Evolutionary conservation across 139 green algal genomes (phyloP).

Genomic region (Astrephomene gubernaculifera): DNA sequence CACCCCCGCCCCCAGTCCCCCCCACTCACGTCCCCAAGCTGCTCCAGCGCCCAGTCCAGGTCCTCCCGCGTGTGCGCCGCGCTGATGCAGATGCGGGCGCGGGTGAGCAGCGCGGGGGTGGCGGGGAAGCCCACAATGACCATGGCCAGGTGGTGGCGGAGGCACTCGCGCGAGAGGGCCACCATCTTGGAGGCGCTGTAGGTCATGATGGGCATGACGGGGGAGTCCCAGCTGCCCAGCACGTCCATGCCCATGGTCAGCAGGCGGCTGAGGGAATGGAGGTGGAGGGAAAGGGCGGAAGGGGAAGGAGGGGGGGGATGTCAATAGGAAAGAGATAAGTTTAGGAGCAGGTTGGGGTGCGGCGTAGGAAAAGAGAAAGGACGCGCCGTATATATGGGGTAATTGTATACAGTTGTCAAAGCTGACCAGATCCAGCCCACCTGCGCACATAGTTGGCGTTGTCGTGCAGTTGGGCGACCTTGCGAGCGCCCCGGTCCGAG

Average conservation of each 20-base stretch:
- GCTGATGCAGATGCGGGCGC: slow-evolving; percentile 94
- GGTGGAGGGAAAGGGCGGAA: no score
- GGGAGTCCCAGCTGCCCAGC: slow-evolving; percentile 94
- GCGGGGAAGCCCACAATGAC: slow-evolving; percentile 99
- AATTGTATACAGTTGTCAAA: no score
- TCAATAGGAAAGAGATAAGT: no score
- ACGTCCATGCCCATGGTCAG: slow-evolving; percentile 88
- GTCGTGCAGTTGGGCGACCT: slow-evolving; percentile 79
- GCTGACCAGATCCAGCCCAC: no score
- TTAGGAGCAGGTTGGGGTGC: no score
- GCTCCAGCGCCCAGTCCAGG: slow-evolving; percentile 89
- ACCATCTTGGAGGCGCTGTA: slow-evolving; percentile 85
- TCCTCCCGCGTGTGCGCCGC: slow-evolving; percentile 92
- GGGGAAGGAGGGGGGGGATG: no score
- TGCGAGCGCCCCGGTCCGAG: slow-evolving; percentile 38
- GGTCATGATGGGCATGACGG: slow-evolving; percentile 98
- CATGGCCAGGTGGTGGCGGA: slow-evolving; percentile 84
- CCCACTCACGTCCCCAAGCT: not conserved
- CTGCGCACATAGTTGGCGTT: slow-evolving; percentile 96
- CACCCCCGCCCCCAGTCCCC: not conserved
- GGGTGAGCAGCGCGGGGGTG: slow-evolving; percentile 87
- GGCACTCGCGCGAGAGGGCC: slow-evolving; percentile 79
- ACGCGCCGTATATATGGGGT: no score
- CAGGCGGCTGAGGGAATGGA: slow-evolving; percentile 61
- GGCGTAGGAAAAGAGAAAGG: no score